Conservation (phyloP, 805 yeast genomes). For the Candida methanosorbosa region DNA sequence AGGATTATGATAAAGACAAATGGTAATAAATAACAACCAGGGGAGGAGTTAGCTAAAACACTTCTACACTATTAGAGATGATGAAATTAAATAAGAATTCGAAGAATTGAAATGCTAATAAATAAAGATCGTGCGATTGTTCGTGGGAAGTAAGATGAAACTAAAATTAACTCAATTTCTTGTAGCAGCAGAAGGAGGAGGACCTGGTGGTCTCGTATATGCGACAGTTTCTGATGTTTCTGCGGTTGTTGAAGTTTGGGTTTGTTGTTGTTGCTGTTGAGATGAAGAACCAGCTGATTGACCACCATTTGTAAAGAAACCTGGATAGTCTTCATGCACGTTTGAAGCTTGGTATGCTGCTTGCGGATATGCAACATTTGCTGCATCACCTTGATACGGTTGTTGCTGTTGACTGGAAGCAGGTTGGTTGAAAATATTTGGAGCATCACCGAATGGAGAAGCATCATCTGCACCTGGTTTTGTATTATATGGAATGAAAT, state of each 20-base stretch:
- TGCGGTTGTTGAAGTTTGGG: not conserved
- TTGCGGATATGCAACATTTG: constrained; percentile 1
- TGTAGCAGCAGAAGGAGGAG: constrained; percentile 3
- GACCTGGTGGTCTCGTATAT: constrained; percentile 6
- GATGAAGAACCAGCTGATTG: not conserved
- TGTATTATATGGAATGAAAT: constrained; percentile 25
- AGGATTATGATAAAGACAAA: no score
- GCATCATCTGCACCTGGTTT: constrained; percentile 22
- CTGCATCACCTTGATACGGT: not conserved
- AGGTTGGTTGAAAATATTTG: not conserved
- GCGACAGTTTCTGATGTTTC: constrained; percentile 1
- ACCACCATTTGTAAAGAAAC: constrained; percentile 1
- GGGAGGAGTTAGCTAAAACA: no score
- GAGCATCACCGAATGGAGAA: not conserved
- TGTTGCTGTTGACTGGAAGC: no score
- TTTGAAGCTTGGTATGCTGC: constrained; percentile 7
- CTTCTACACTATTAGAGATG: no score
- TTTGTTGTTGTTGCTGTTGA: not conserved
- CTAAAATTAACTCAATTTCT: not conserved
- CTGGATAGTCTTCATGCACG: constrained; percentile 8
- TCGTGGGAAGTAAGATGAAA: no score
- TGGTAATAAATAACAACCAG: no score
- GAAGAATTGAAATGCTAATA: no score
- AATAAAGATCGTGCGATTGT: no score
- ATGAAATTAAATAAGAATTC: no score